Conservation (phyloP, 768 basidiomycete species). For the Astraeus odoratus region DNA sequence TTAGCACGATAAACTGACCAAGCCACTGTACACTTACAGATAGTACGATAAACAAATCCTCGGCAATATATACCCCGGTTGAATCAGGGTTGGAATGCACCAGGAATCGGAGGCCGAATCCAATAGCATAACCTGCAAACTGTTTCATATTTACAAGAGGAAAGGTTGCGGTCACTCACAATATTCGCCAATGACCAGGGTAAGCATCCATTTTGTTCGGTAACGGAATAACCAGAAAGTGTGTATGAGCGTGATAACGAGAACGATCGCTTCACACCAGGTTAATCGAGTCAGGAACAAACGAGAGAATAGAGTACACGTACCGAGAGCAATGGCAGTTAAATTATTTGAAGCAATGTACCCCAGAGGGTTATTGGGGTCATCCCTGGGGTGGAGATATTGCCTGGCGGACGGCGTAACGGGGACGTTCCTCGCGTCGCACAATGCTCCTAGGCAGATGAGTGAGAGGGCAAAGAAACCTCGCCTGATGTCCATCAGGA, state of each 20-base stretch:
- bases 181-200: constrained; percentile 56
- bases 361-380: constrained; percentile 45
- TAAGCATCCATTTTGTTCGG: constrained; percentile 52
- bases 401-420: not conserved
- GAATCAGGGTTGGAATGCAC: constrained; percentile 49
- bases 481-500: not conserved
- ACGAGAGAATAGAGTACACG: constrained; percentile 4
- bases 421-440: not conserved
- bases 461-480: not conserved
- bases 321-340: constrained; percentile 45
- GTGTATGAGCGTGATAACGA: constrained; percentile 38
- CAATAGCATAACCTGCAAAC: constrained; percentile 47
- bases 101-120: constrained; percentile 50
- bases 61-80: constrained; percentile 44
- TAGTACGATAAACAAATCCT: constrained; percentile 56
- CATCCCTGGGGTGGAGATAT: constrained; percentile 39
- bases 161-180: constrained; percentile 28
- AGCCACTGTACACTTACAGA: constrained; percentile 28
- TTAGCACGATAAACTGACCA: constrained; percentile 14
- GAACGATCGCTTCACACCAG: constrained; percentile 20
- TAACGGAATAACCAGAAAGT: constrained; percentile 35
- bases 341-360: constrained; percentile 51
- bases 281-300: too few relatives aligned
- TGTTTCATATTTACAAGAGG: constrained; percentile 9
- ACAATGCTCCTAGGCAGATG: not conserved